Evolutionary conservation across 345 rosid genomes (phyloP), one percentile per base, ranked within the genome.

Genomic region (Melaleuca quinquenervia): DNA sequence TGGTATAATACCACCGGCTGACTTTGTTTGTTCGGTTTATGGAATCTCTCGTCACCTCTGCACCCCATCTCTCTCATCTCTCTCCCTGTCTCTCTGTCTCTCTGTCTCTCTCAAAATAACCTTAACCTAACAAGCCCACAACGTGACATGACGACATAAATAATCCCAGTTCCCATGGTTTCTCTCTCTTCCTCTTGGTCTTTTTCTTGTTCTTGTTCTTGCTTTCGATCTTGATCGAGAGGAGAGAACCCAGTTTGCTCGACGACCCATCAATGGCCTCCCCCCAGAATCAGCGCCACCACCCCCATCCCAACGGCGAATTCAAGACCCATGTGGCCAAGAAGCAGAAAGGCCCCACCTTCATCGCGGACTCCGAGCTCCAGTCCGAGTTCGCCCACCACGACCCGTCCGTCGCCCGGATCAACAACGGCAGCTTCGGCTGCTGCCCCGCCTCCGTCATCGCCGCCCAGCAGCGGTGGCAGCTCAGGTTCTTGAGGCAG

Each of bases 351-450:
- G 85, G 82, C 89, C 26, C 89, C 22, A 16, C 86, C 56, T 91
- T 85, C 86, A 91, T 94, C 76, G 82, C 93, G 29, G 52, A 84
- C 5, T 36, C 90, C 44, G 94, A 95, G 87, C 90, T 95, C 84
- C 89, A 91, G 80, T 85, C 93, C 13, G 98, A 96, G 86, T 96
- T 96, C 88, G 91, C 94, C 26, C 98, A 96, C 91, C 99, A 96
- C 83, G 94, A 92, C 89, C 87, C 93, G 21, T 36, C 86, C 84
- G 83, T 94, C 52, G 93, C 97, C 12, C 90, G 98, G 26, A 91
- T 96, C 88, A 96, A 96, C 91, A 96, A 96, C 93, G 99, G 98
- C 21, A 95, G 99, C 91, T 96, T 95, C 84, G 99, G 98, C 3
- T 91, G 92, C 90, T 95, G 99, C 82, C 98, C 99, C 3, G 87